A percentile compares a stretch with the other conserved stretches of the same genome.
Evolutionary conservation across 1,139 yeast genomes (phyloP).

Genomic region (Entelexis sorbosivorans): DNA sequence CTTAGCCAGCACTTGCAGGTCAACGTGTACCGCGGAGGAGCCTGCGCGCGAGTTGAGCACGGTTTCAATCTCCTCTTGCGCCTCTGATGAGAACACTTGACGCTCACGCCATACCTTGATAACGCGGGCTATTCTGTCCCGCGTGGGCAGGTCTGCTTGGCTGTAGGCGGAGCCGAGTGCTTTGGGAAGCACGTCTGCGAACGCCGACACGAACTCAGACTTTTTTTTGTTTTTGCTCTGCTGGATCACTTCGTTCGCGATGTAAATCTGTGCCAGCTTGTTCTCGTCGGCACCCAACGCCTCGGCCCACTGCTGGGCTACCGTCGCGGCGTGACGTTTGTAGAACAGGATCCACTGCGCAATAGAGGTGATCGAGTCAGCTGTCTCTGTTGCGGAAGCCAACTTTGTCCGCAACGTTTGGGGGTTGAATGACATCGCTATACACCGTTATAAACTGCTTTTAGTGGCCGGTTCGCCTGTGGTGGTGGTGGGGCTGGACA

Average conservation of each 20-base stretch:
- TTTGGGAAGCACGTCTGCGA: conserved; percentile 37
- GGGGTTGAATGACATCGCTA: conserved; percentile 20
- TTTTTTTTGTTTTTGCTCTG: conserved; percentile 59
- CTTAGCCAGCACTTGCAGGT: conserved; percentile 12
- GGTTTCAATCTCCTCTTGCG: conserved; percentile 37
- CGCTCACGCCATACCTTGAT: conserved; percentile 70
- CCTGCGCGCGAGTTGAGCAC: not conserved
- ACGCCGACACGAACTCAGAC: conserved; percentile 49
- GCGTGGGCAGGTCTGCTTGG: conserved; percentile 31
- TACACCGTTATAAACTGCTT: conserved; percentile 1
- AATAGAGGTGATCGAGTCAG: conserved; percentile 69
- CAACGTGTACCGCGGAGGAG: conserved; percentile 7
- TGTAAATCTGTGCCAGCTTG: conserved; percentile 52
- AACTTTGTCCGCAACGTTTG: conserved; percentile 40
- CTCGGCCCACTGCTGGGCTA: conserved; percentile 53
- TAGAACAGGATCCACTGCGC: conserved; percentile 80
- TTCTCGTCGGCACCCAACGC: conserved; percentile 36
- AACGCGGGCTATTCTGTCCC: conserved; percentile 52
- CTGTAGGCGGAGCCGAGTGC: conserved; percentile 30
- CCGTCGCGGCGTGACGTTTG: conserved; percentile 49
- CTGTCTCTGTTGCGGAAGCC: conserved; percentile 57
- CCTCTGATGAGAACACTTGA: conserved; percentile 40
- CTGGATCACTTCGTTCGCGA: conserved; percentile 78
- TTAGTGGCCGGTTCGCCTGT: not conserved
- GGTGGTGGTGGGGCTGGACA: no score